Base-by-base conservation (phyloP, 768 basidiomycete genomes). In the Lactifluus pinguis region DNA sequence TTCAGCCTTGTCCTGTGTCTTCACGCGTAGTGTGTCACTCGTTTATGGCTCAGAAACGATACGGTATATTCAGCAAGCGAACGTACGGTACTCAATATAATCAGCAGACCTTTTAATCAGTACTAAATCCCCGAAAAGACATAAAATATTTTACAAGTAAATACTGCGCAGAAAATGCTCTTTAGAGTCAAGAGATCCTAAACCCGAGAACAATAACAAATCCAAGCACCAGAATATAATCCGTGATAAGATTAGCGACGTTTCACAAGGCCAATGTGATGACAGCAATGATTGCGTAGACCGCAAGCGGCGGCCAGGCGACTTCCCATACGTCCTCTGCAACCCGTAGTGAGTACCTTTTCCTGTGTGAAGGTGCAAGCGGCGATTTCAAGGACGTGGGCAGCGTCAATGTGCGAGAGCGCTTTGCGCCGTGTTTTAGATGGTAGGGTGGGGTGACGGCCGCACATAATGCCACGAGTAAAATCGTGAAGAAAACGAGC, bases 401-500 rank as follows among this genome's bases (percentile, higher is more conserved):
- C 47, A 53, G 52, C 15, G 52, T 44, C 1, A 36, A 10, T 21
- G 55, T 47, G 19, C 14, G 36, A 11, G 55, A 52, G 15, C 8
- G 36, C 15, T 19, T 62, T 34, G 11, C 2, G 1, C 5, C 6
- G 14, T 41, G 56, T 39, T 19, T 58, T 30, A 29, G 52, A 36
- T 44, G 52, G 17, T 19, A 53, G n/a, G 39, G 30, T 19, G 21
- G 14, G 1, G 10, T 15, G 34, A 17, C 14, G 36, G 29, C 30
- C 4, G 21, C 30, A 17, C 57, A 52, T 13, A 67, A 57, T 25
- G 79, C 67, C 21, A 87, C 70, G 13, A 76, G 55, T 45, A 81
- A 15, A 17, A 93, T 67, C 38, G 87, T 86, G n/a, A 87, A 55
- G 36, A 84, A 63, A 39, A 82, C 67, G 44, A 90, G 75, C 21